phyloP scores from a whole-genome alignment of 2,329 filamentous ascomycete genomes.

The Fusarium coffeatum region DNA sequence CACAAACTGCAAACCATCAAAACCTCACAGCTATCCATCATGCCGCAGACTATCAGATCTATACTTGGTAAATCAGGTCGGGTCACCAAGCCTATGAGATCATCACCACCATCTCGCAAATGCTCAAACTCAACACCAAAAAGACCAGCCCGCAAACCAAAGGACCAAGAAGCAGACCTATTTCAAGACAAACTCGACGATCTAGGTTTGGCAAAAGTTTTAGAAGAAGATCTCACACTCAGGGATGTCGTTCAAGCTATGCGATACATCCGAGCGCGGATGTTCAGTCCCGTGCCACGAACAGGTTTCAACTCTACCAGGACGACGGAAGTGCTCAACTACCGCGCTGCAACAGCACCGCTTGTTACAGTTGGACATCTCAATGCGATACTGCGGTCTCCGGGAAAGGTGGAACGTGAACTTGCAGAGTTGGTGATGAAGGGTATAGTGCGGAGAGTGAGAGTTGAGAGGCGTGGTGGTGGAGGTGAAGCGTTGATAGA shows the following conservation, averaged over 20 bases:
- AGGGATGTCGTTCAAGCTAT: conserved; percentile 74
- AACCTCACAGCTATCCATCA: neutral
- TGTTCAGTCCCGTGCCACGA: conserved; percentile 73
- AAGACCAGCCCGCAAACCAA: conserved; percentile 40
- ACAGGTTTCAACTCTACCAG: conserved; percentile 73
- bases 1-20: neutral
- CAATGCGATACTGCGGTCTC: conserved; percentile 69
- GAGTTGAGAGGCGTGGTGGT: conserved; percentile 69
- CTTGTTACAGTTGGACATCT: conserved; percentile 75
- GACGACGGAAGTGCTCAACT: conserved; percentile 72
- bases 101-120: conserved; percentile 24
- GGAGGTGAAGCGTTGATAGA: conserved; percentile 75
- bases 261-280: conserved; percentile 67
- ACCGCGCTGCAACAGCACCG: conserved; percentile 68
- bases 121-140: conserved; percentile 42
- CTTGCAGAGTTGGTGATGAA: conserved; percentile 68
- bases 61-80: conserved; percentile 54
- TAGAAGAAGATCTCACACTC: conserved; percentile 67
- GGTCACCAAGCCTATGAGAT: conserved; percentile 49
- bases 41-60: conserved; percentile 52
- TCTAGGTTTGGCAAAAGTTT: conserved; percentile 64
- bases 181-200: conserved; percentile 68
- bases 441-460: conserved; percentile 70
- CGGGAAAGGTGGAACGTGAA: conserved; percentile 75
- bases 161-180: conserved; percentile 45